Percentiles rank a stretch among this genome's conserved stretches.
Evolutionary conservation across 139 green algal genomes (phyloP).

Genomic region (Yamagishiella unicocca): DNA sequence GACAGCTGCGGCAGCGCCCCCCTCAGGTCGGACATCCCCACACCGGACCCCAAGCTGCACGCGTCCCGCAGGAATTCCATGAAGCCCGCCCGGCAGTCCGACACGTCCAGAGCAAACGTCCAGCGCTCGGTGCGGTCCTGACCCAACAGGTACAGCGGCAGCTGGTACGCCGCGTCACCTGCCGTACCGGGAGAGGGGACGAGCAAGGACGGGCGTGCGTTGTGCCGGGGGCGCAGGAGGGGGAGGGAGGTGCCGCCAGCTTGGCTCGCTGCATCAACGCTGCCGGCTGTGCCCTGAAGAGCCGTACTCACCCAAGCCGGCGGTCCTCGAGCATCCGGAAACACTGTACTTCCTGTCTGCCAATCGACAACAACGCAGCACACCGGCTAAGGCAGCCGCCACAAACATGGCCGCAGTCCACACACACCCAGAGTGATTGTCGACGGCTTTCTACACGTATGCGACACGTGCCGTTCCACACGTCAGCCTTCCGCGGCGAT

Average conservation of each 20-base stretch:
- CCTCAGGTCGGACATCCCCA: constrained; percentile 68
- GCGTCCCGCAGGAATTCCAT: constrained; percentile 48
- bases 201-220: background rate
- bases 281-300: too few species aligned
- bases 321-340: too few species aligned
- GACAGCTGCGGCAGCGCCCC: constrained; percentile 69
- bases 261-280: too few species aligned
- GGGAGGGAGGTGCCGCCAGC: background rate
- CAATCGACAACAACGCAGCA: too few species aligned
- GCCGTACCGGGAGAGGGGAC: background rate
- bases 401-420: too few species aligned
- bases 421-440: too few species aligned
- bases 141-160: constrained; percentile 71
- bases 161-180: constrained; percentile 39
- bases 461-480: too few species aligned
- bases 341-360: too few species aligned
- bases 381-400: too few species aligned
- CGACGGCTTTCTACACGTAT: too few species aligned
- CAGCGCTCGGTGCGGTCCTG: constrained; percentile 61
- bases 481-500: too few species aligned
- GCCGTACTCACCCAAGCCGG: too few species aligned
- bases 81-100: constrained; percentile 37
- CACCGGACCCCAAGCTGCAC: constrained; percentile 53
- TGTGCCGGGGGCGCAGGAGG: background rate
- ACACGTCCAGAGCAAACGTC: constrained; percentile 72